Percentiles rank a stretch among this genome's conserved stretches.
These are phyloP conservation scores for Cylindrodendrum hubeiense DNA, from an alignment of 2,329 filamentous ascomycete species.

Conservation along the genomic window DNA sequence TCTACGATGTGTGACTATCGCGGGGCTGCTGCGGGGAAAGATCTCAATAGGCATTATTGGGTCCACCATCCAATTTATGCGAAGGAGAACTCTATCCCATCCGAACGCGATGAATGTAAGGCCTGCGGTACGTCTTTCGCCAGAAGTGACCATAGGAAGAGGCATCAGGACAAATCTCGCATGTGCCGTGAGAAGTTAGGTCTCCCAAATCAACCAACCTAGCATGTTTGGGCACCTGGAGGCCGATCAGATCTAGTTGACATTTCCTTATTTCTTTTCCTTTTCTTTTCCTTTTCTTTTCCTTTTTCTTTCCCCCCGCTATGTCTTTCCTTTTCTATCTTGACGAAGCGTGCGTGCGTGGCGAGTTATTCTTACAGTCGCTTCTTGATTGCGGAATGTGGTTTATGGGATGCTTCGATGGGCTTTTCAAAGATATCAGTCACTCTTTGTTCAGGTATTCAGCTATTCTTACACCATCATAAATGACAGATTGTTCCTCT, in stretches of 20 bases:
- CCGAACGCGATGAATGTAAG: conserved; percentile 15
- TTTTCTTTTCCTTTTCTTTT: neutral
- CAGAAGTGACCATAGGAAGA: conserved; percentile 24
- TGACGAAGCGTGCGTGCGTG: too few species aligned
- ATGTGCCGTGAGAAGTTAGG: conserved; percentile 29
- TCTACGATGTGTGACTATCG: neutral
- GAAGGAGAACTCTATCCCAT: neutral
- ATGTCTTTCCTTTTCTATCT: too few species aligned
- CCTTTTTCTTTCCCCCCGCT: neutral
- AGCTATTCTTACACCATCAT: too few species aligned
- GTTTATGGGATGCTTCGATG: neutral
- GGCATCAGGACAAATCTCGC: conserved; percentile 22
- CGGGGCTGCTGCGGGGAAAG: neutral
- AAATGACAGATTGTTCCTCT: too few species aligned
- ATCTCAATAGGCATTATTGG: conserved; percentile 30
- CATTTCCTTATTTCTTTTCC: neutral
- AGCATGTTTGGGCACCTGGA: neutral
- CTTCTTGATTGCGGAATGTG: neutral
- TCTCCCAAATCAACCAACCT: neutral
- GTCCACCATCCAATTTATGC: conserved; percentile 12
- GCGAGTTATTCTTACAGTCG: neutral
- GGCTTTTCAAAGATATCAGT: too few species aligned
- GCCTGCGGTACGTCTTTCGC: conserved; percentile 1
- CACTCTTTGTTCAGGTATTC: too few species aligned
- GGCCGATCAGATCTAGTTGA: neutral